Evolutionary conservation across 345 rosid species (phyloP), one percentile per base, ranked within the genome.

Genomic region (Aquilaria sinensis): DNA sequence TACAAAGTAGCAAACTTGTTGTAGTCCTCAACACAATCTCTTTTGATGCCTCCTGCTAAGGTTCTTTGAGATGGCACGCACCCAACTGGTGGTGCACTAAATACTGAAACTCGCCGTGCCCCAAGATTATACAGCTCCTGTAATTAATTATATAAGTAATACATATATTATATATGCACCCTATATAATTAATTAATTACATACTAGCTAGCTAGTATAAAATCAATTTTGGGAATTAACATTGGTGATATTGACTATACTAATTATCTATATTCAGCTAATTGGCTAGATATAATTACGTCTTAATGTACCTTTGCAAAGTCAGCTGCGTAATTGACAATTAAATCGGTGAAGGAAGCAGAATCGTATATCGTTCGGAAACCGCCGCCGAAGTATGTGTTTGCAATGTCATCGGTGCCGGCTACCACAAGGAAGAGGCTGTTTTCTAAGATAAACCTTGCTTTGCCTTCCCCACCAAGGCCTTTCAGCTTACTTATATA

Each of bases 381-480:
- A 9, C 43, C 3, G 51, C 72, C 60, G 2, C 8, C n/a, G 47
- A 80, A 80, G 46, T 78, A 85, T 2, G 80, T 80, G 47, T 67
- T 70, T 60, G 82, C 78, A 23, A 85, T 75, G 62, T 85, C 90
- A 29, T 85, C 74, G 66, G 83, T 82, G 14, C 90, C 78, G 4
- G 82, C 78, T 1, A 81, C 86, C 48, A 80, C 65, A 3, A 66
- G 4, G 30, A 37, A 73, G 4, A 85, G 0, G 50, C 75, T 70
- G 16, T 74, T 77, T 41, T 54, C 70, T 32, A 82, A 8, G 32
- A 78, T 67, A 67, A 58, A 64, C 23, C 62, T 68, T 37, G 79
- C 60, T 30, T 16, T 62, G 16, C 73, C 64, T 60, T 71, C 81
- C 46, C 90, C 90, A 5, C 58, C 81, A 3, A 66, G 33, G 23